Base-by-base conservation (phyloP, 83 land plant genomes). In the Diphasiastrum complanatum region DNA sequence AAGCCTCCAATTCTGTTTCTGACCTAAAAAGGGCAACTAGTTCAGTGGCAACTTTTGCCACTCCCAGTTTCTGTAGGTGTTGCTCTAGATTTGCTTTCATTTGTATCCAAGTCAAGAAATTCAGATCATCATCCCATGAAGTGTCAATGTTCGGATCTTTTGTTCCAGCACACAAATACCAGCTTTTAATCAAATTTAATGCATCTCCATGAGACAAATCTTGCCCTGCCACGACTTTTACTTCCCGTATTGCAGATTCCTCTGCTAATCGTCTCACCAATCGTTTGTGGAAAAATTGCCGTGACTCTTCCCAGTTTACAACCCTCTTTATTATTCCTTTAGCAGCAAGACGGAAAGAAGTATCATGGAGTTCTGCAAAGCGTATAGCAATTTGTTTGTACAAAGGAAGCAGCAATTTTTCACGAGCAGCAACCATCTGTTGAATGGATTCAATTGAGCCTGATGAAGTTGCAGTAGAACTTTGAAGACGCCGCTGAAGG, bases 291-390 rank as follows among this genome's bases (percentile, higher is more conserved):
- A 93, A 89, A 78, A 86, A 83, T 5, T 52, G 61, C 3, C 99
- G 72, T 2, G 99, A 89, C n/a, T 60, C 52, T 19, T 45, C 69
- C 99, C 99, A 93, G 41, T 85, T 79, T 5, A 93, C 75, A 25
- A 86, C 97, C 55, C 85, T 67, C 60, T 63, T 76, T 18, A 85
- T 79, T 22, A 92, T 86, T 5, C 89, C 96, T 80, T 93, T 93
- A 31, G 96, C 99, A 37, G 88, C 99, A 85, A 93, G 85, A 49
- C 99, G 72, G 33, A 78, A 59, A n/a, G 99, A 78, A 5, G 91
- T 93, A 56, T 93, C 99, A 49, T 93, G 99, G 47, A 93, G 61
- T 63, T 93, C 91, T 0, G 87, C 88, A 80, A 93, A 93, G 46
- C 69, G 66, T 31, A 88, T 89, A 22, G 99, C 99, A 35, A 93